Base-by-base conservation (phyloP, 192 early-diverging fungal species). In the Martensiomyces pterosporus region DNA sequence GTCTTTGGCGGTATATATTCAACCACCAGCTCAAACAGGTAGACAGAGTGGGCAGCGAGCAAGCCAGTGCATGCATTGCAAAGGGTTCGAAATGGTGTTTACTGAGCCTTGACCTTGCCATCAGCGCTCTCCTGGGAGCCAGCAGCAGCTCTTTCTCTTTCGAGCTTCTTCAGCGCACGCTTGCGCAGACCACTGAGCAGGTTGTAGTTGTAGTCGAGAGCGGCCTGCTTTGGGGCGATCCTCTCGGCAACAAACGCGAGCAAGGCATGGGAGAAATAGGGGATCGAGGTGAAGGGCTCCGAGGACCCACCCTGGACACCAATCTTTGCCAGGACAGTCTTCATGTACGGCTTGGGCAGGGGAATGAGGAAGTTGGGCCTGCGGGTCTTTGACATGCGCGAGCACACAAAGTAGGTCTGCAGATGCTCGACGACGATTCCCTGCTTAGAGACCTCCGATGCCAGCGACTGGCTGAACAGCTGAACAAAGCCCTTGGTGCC, bases 361-460 rank as follows among this genome's bases (percentile, higher is more conserved):
- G 95, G 95, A 22, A 92, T 85, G 35, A 89, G 43, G 41, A 83
- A 81, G n/a, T 67, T 79, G n/a, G 92, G 74, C 49, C 77, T 80
- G 36, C 89, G 67, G 43, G 96, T 93, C 78, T 96, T 97, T 49
- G 85, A 86, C 96, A 98, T 97, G 40, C 82, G 79, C 9, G 96
- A 89, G 42, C 85, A 82, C 55, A 98, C 93, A 86, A 96, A 98
- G 75, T 90, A 97, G 18, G 92, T 92, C 62, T 93, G 94, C 54
- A 96, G 53, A 72, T 92, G 85, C 79, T 98, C 83, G 23, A 98
- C 93, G 18, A 85, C 69, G 18, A 98, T 79, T 34, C 84, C 84
- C 18, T 77, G 62, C 5, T 71, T 52, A 19, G 77, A 66, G 24
- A 90, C 58, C 64, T 98, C 95, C 18, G 82, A 75, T 17, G 84